Percentiles rank a stretch among this genome's conserved stretches.
phyloP scores from a whole-genome alignment of 345 rosid species.

The Adansonia digitata region DNA sequence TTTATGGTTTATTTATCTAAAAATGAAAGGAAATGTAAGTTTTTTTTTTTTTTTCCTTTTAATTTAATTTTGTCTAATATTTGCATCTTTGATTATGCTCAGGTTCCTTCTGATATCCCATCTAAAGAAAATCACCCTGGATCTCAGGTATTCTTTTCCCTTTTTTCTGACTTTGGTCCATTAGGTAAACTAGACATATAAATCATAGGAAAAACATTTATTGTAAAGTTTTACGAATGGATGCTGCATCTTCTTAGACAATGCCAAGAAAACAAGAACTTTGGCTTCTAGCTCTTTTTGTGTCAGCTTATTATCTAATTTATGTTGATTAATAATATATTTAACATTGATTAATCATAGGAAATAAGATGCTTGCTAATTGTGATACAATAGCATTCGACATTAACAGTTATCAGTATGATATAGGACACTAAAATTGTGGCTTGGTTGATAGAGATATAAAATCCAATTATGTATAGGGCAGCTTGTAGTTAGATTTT shows the following conservation, averaged over 20 bases:
- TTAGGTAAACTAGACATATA: neutral
- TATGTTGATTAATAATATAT: neutral
- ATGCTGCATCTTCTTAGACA: neutral
- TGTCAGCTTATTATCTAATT: neutral
- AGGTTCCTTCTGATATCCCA: constrained; percentile 78
- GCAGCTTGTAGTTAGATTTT: neutral
- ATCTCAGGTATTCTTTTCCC: constrained; percentile 41
- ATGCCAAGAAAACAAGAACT: neutral
- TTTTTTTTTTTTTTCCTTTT: neutral
- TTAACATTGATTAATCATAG: no score
- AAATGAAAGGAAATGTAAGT: neutral
- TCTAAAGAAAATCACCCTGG: constrained; percentile 40
- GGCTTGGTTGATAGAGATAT: neutral
- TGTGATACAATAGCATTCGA: neutral
- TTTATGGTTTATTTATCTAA: constrained; percentile 1
- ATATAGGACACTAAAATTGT: neutral
- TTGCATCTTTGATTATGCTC: constrained; percentile 16
- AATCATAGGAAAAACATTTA: neutral
- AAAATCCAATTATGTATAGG: neutral
- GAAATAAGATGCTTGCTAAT: neutral
- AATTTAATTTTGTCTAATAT: neutral
- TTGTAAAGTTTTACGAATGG: neutral
- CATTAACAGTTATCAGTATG: neutral
- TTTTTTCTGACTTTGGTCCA: neutral
- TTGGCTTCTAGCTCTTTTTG: neutral